Conservation (phyloP, 176 grass and related monocot species). For the bread wheat (Triticum aestivum) region IWGSC_CS_RefSeq_v2.1 NC_057809.1:86292061-86292560, state of each 20-base stretch:
- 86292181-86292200: slow-evolving; percentile 2
- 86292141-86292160: background rate
- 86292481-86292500: background rate
- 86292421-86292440: background rate
- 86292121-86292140: slow-evolving; percentile 61
- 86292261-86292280: too few species aligned
- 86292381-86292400: background rate
- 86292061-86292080: slow-evolving; percentile 81
- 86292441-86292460: background rate
- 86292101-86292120: slow-evolving; percentile 64
- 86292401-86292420: background rate
- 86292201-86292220: background rate
- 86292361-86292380: background rate
- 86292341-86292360: background rate
- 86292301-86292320: background rate
- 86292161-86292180: background rate
- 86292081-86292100: slow-evolving; percentile 69
- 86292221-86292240: background rate
- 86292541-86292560: slow-evolving; percentile 77
- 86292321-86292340: background rate
- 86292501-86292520: background rate
- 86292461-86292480: background rate
- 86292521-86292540: slow-evolving; percentile 58
- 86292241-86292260: background rate
- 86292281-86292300: too few species aligned